These are phyloP conservation scores for Metrosideros polymorpha DNA, from an alignment of 441 rosid genomes.

Conservation along the genomic window DNA sequence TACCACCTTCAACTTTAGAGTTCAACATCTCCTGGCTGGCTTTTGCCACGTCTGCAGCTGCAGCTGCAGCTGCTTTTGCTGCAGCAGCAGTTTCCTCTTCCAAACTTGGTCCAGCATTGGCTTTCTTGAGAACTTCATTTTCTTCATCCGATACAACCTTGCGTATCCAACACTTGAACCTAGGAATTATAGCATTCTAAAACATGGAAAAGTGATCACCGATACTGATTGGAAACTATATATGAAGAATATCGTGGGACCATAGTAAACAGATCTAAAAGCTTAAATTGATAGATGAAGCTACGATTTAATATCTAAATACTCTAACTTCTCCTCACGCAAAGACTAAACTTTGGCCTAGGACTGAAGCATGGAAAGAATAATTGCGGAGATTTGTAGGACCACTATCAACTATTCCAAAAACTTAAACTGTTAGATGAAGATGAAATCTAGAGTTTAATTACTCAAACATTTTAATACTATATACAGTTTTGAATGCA, in stretches of 20 bases:
- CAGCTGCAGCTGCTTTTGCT: slow-evolving; percentile 85
- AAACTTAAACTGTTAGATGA: not conserved
- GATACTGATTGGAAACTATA: not conserved
- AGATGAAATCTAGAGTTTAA: not conserved
- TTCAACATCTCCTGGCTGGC: slow-evolving; percentile 78
- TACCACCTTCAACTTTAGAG: slow-evolving; percentile 56
- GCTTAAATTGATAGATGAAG: not conserved
- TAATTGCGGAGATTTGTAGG: not conserved
- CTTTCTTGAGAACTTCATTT: slow-evolving; percentile 30
- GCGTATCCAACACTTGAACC: slow-evolving; percentile 86
- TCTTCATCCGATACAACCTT: slow-evolving; percentile 64
- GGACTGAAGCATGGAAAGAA: not conserved
- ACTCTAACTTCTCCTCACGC: not conserved
- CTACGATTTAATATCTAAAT: not conserved
- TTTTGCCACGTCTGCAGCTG: slow-evolving; percentile 87
- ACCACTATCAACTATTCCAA: not conserved
- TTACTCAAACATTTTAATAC: not conserved
- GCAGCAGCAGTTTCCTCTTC: slow-evolving; percentile 94
- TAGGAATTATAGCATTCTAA: slow-evolving; percentile 67
- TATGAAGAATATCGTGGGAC: not conserved
- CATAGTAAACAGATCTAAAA: not conserved
- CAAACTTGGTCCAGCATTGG: slow-evolving; percentile 50
- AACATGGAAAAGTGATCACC: slow-evolving; percentile 17
- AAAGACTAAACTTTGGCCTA: not conserved
- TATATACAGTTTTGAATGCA: not conserved